Evolutionary conservation across 805 yeast species (phyloP).

Genomic region (Sporopachydermia quercuum): DNA sequence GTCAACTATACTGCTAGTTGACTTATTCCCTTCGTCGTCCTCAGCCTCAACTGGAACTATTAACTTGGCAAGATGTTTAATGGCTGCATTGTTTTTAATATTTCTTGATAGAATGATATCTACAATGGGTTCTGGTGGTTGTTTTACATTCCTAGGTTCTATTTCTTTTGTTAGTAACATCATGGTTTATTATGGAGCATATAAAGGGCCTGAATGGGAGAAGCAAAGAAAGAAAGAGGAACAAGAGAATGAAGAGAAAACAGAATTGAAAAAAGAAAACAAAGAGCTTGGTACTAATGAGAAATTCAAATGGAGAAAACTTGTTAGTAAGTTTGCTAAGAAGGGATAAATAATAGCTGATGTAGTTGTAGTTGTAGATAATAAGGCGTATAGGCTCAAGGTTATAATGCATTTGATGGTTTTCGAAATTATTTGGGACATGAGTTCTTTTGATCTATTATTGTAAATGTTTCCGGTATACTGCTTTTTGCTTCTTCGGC

Average conservation of each 20-base stretch:
- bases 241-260: neutral
- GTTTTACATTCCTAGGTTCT: conserved; percentile 57
- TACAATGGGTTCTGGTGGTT: conserved; percentile 55
- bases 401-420: no score
- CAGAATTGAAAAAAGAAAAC: no score
- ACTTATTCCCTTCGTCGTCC: conserved; percentile 51
- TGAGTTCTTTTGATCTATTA: no score
- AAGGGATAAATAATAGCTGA: no score
- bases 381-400: no score
- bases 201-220: conserved; percentile 2
- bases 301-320: no score
- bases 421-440: no score
- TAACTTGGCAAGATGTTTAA: conserved; percentile 59
- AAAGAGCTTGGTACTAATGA: no score
- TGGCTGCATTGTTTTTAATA: conserved; percentile 59
- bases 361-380: no score
- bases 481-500: no score
- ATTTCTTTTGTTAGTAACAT: conserved; percentile 18
- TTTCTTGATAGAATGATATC: conserved; percentile 45
- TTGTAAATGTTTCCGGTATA: no score
- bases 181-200: conserved; percentile 3
- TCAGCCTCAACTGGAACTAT: conserved; percentile 64
- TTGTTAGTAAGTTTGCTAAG: no score
- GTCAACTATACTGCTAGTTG: conserved; percentile 58
- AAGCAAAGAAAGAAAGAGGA: neutral